Conservation (phyloP, 208 protist species). For the Porcisia deanei region DNA sequence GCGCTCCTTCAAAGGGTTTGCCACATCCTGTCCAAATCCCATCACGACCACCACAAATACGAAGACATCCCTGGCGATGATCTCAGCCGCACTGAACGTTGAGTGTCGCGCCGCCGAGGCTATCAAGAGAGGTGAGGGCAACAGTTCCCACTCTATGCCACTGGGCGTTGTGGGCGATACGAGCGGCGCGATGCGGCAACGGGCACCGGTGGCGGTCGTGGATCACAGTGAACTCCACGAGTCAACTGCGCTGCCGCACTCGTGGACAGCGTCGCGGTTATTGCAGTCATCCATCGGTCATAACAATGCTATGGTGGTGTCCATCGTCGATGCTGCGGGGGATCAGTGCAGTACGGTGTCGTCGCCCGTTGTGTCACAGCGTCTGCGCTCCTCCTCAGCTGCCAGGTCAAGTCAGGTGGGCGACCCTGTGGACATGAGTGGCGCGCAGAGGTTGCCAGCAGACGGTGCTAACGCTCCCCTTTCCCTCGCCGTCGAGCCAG, state of each 20-base stretch:
- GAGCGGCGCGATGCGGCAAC: conserved; percentile 1
- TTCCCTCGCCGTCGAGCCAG: not conserved
- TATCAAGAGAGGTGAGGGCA: not conserved
- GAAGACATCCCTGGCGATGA: conserved; percentile 27
- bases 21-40: not conserved
- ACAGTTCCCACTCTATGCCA: not conserved
- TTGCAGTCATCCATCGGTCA: conserved; percentile 20
- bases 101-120: conserved; percentile 9
- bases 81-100: conserved; percentile 19
- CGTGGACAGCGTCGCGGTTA: conserved; percentile 14
- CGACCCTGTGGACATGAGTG: not conserved
- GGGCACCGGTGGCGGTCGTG: not conserved
- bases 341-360: not conserved
- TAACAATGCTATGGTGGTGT: conserved; percentile 18
- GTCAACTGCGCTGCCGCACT: not conserved
- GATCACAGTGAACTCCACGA: not conserved
- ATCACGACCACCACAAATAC: conserved; percentile 20
- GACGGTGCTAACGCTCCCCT: not conserved
- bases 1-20: not conserved
- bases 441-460: not conserved
- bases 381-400: not conserved
- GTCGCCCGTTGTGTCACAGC: not conserved
- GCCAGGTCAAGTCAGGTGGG: not conserved
- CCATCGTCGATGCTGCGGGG: not conserved
- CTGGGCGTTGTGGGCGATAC: not conserved